Base-by-base conservation (phyloP, 805 yeast species). In the Suhomyces pyralidae region DNA sequence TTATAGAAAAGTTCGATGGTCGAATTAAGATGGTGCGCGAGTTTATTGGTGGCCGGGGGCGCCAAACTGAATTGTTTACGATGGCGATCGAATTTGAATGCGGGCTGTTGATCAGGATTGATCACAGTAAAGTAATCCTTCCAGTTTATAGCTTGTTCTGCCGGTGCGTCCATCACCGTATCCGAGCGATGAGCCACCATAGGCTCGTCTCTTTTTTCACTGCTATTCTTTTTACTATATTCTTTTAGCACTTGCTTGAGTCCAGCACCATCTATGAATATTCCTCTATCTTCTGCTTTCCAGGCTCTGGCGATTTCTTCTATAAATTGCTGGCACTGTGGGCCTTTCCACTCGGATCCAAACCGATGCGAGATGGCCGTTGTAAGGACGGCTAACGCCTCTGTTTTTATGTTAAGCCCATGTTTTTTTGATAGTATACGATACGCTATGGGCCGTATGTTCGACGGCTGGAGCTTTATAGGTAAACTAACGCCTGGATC, bases 391-490 rank as follows among this genome's bases (percentile, higher is more conserved):
- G 77, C 80, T 14, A 94, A 73, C 0, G 97, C 98, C 57, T 88
- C 85, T 0, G 97, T 85, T 62, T 93, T 90, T 57, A 94, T 81
- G 66, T 91, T 91, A 26, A 94, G 79, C 0, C 97, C 97, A 65
- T 90, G 93, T 64, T 93, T 94, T 69, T 91, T 93, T 4, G 98
- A 89, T 7, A 94, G 69, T 1, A 93, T 81, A 40, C 99, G 76
- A 67, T 92, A 94, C 0, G 97, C 97, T 47, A 93, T 72, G 0
- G 99, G 99, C 45, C 99, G 80, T 44, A 94, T 73, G 62, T 88
- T 88, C 0, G 93, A 82, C 0, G 97, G 90, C 50, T 84, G 88
- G 1, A 93, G 81, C 52, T 80, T 79, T 2, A 90, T 84, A 0
- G 97, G 97, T 10, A 92, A 77, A 40, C 45, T 42, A 3, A 14